Evolutionary conservation across 805 yeast genomes (phyloP).

Genomic region (Ogataea nonfermentans): DNA sequence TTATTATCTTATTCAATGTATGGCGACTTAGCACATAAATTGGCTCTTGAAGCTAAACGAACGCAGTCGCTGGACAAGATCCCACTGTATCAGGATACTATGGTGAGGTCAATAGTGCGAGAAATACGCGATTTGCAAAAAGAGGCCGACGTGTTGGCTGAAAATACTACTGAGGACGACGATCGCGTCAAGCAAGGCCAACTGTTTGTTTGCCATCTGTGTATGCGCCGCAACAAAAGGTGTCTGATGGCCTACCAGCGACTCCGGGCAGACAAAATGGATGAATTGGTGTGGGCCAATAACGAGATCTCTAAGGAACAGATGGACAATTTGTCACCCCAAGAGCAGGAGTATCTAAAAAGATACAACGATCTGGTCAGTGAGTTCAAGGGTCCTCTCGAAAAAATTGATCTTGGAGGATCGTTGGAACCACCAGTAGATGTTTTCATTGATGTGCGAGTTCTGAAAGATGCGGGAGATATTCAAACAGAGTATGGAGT

Average conservation of each 20-base stretch:
- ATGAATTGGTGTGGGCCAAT: constrained; percentile 69
- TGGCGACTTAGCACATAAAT: constrained; percentile 82
- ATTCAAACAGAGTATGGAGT: constrained; percentile 97
- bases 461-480: constrained; percentile 91
- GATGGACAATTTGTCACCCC: constrained; percentile 59
- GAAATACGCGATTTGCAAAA: constrained; percentile 66
- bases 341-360: constrained; percentile 76
- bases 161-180: constrained; percentile 20
- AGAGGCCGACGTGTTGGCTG: constrained; percentile 49
- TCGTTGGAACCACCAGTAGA: constrained; percentile 88
- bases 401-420: constrained; percentile 85
- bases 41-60: constrained; percentile 83
- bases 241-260: constrained; percentile 83
- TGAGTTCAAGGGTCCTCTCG: constrained; percentile 72
- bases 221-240: constrained; percentile 85
- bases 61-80: constrained; percentile 60
- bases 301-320: constrained; percentile 43
- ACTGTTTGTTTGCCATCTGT: constrained; percentile 65
- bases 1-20: constrained; percentile 56
- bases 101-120: constrained; percentile 64
- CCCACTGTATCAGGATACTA: constrained; percentile 71
- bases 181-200: constrained; percentile 58
- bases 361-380: constrained; percentile 69
- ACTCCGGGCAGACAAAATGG: constrained; percentile 65
- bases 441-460: constrained; percentile 91